Base-by-base conservation (phyloP, 2,329 filamentous ascomycete genomes). In the Trichoderma hamatum region DNA sequence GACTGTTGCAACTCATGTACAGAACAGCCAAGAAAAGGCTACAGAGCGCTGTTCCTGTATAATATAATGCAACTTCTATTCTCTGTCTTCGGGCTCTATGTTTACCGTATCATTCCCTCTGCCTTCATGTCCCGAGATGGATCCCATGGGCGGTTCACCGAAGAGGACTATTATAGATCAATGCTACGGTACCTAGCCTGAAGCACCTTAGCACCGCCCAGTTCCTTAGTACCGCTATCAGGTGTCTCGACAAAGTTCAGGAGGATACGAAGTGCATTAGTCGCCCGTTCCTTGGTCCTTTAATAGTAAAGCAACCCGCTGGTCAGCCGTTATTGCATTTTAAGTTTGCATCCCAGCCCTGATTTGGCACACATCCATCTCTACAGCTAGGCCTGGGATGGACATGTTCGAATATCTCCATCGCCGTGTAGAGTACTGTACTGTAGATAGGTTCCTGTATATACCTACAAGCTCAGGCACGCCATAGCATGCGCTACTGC, bases 81-180 rank as follows among this genome's bases (percentile, higher is more conserved):
- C 39, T 43, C 36, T 39, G 16, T n/a, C 9, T 43, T 43, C 16
- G 19, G 7, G 39, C 19, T n/a, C 39, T 9, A 7, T 43, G 16
- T 10, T 43, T 10, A 43, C 19, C 39, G 19, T 43, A 19, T 19
- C 39, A 43, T 43, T 43, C 51, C 32, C 11, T 11, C 13, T 28
- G 28, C 43, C 21, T 56, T 30, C 26, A 32, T 21, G 46, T 64
- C 26, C 51, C 49, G 32, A 65, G 62, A 65, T 56, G 62, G 51
- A 32, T 34, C 32, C 39, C 24, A 24, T 28, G 32, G 55, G 61
- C 36, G 61, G 51, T 54, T 28, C 39, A 54, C 46, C 61, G 32
- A 54, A 32, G 49, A 64, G 24, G 52, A 21, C 63, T 66, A 66
- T 58, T 58, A 21, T 46, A 66, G 52, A 58, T 43, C 56, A 66